These are phyloP conservation scores for Tolypocladium amazonense DNA, from an alignment of 2,329 filamentous ascomycete genomes.

Conservation along the genomic window DNA sequence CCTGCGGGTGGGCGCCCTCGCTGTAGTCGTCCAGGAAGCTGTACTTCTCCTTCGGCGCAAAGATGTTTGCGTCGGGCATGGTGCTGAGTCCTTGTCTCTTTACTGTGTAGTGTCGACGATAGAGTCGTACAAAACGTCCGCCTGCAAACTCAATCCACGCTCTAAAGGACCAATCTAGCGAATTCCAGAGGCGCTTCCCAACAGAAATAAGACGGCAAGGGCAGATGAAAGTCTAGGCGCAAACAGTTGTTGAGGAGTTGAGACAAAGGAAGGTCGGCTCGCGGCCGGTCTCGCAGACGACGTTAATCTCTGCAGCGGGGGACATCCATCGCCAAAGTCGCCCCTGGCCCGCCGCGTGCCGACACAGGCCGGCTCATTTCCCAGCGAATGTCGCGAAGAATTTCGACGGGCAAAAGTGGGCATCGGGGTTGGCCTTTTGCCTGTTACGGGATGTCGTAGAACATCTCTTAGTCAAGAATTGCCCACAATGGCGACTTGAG, in stretches of 20 bases:
- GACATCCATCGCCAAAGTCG: not conserved
- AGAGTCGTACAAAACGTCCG: not conserved
- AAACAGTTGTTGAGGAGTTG: not conserved
- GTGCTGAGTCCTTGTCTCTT: conserved; percentile 6
- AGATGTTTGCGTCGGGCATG: conserved; percentile 6
- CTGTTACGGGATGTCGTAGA: not conserved
- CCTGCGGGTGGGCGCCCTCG: conserved; percentile 38
- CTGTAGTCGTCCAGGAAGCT: conserved; percentile 41
- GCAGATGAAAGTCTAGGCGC: not conserved
- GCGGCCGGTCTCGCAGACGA: not conserved
- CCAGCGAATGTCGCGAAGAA: not conserved
- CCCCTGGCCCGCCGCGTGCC: conserved; percentile 6
- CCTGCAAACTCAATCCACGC: not conserved
- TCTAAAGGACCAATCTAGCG: not conserved
- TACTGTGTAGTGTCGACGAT: no score
- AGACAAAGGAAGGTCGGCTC: not conserved
- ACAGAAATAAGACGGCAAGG: not conserved
- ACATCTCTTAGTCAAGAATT: not conserved
- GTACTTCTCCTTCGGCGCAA: conserved; percentile 17
- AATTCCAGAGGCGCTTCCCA: not conserved
- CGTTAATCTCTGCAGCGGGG: not conserved
- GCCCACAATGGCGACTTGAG: not conserved
- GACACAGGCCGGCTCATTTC: conserved; percentile 6
- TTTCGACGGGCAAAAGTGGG: conserved; percentile 4
- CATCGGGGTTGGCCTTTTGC: not conserved